These are phyloP conservation scores for Laguncularia racemosa DNA, from an alignment of 345 rosid genomes.

Conservation along the genomic window DNA sequence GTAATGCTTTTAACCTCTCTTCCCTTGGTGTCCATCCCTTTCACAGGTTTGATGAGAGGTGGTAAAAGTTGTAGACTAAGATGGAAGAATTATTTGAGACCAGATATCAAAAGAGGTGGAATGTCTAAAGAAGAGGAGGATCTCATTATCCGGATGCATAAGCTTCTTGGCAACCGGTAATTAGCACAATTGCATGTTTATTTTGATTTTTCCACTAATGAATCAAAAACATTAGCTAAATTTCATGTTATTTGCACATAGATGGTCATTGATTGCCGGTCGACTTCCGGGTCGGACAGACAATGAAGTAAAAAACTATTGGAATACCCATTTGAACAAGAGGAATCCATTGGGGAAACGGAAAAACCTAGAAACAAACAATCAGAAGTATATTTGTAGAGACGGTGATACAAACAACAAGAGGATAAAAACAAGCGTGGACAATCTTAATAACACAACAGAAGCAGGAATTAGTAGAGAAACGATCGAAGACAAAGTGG, in stretches of 20 bases:
- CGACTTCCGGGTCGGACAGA: conserved; percentile 89
- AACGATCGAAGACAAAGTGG: conserved; percentile 11
- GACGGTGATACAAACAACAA: background rate
- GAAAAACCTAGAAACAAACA: conserved; percentile 13
- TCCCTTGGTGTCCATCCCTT: too few relatives aligned
- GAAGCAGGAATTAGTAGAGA: conserved; percentile 3
- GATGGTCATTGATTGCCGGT: conserved; percentile 84
- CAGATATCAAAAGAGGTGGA: conserved; percentile 66
- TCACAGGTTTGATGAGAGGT: conserved; percentile 59
- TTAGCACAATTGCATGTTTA: background rate
- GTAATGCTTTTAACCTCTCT: too few relatives aligned
- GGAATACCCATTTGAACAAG: conserved; percentile 91
- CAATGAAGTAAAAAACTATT: conserved; percentile 84
- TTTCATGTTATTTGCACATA: conserved; percentile 6
- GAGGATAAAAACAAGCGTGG: conserved; percentile 2
- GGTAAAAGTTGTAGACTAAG: conserved; percentile 88
- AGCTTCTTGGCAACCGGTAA: conserved; percentile 78
- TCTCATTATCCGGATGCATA: conserved; percentile 83
- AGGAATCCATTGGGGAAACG: conserved; percentile 25
- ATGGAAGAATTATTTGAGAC: conserved; percentile 83
- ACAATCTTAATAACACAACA: background rate
- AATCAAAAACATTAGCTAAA: background rate
- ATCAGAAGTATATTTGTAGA: too few relatives aligned
- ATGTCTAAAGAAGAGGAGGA: conserved; percentile 81
- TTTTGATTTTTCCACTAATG: background rate